A percentile compares a stretch with the other conserved stretches of the same genome.
Evolutionary conservation across 495 filamentous ascomycete species (phyloP).

Genomic region (Aspergillus haitiensis): DNA sequence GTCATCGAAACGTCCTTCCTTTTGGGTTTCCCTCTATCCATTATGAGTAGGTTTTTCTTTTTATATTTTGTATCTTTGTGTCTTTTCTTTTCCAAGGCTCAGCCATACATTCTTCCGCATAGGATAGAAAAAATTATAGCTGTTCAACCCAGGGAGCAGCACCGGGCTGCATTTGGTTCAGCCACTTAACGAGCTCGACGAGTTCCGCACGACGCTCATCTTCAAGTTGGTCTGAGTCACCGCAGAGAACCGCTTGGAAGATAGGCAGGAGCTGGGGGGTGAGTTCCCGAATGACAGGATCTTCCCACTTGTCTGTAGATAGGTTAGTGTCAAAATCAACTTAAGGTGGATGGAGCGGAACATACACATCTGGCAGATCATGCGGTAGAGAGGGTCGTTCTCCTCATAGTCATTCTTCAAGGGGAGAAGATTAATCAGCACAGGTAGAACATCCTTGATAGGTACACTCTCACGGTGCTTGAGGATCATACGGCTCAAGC

Average conservation of each 20-base stretch:
- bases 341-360: constrained; percentile 20
- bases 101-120: constrained; percentile 7
- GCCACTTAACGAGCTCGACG: constrained; percentile 68
- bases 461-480: constrained; percentile 77
- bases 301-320: constrained; percentile 63
- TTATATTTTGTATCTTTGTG: not conserved
- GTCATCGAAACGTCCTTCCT: constrained; percentile 33
- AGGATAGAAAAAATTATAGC: constrained; percentile 32
- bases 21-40: constrained; percentile 40
- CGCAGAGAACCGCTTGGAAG: constrained; percentile 75
- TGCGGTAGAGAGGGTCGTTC: constrained; percentile 87
- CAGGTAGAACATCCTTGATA: constrained; percentile 75
- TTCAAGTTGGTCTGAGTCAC: constrained; percentile 81
- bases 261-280: constrained; percentile 77
- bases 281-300: constrained; percentile 70
- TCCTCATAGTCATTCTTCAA: constrained; percentile 95
- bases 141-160: constrained; percentile 47
- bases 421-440: constrained; percentile 74
- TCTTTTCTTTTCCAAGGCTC: constrained; percentile 27
- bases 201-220: constrained; percentile 72
- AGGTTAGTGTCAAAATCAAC: constrained; percentile 23
- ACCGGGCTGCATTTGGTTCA: constrained; percentile 56
- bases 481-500: constrained; percentile 88
- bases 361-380: constrained; percentile 84
- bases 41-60: constrained; percentile 23